A percentile compares a stretch with the other conserved stretches of the same genome.
phyloP scores from a whole-genome alignment of 768 basidiomycete genomes.

The Hygrocybe punicea region DNA sequence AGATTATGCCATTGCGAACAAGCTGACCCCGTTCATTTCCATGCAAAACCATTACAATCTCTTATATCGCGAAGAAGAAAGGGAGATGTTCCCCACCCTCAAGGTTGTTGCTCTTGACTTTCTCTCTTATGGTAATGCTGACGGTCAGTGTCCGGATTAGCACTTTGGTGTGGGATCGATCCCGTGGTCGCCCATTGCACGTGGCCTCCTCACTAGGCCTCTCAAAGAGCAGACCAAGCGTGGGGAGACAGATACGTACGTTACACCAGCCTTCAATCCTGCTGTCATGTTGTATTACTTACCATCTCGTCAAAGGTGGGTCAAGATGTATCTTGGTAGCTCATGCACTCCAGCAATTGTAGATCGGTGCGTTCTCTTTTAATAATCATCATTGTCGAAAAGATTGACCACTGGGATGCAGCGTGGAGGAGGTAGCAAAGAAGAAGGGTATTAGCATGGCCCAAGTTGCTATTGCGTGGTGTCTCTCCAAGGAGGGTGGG shows the following conservation, averaged over 20 bases:
- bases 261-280: not conserved
- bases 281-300: not conserved
- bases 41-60: conserved; percentile 64
- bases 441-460: conserved; percentile 45
- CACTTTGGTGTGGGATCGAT: conserved; percentile 37
- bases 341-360: conserved; percentile 21
- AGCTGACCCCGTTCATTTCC: conserved; percentile 53
- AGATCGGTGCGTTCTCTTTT: conserved; percentile 23
- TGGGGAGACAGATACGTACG: conserved; percentile 15
- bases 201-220: conserved; percentile 35
- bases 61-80: conserved; percentile 60
- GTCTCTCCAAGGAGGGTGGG: conserved; percentile 35
- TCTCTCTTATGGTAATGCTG: not conserved
- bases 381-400: not conserved
- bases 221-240: conserved; percentile 28
- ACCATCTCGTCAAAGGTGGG: conserved; percentile 2
- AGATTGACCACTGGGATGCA: conserved; percentile 6
- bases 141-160: conserved; percentile 8
- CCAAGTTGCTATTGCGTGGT: conserved; percentile 46
- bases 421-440: conserved; percentile 47
- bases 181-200: conserved; percentile 41
- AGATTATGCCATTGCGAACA: conserved; percentile 43
- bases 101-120: conserved; percentile 18
- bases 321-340: conserved; percentile 4
- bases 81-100: conserved; percentile 51